Percentiles rank a stretch among this genome's conserved stretches.
Conservation (phyloP, 441 rosid genomes). For the Arabidopsis hybrid region DNA sequence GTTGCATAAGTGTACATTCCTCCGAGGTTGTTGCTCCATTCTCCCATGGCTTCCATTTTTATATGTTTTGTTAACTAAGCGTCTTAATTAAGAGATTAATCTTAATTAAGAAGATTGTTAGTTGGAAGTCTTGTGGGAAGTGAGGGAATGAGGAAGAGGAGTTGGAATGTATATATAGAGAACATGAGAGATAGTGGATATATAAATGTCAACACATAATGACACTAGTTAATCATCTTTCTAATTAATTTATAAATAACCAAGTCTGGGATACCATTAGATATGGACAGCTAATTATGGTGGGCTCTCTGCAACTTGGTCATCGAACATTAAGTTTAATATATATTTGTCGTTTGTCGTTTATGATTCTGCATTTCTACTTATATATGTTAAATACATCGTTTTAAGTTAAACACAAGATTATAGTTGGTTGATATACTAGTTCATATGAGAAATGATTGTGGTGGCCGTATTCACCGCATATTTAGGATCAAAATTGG, state of each 20-base stretch:
- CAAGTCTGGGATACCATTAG: slow-evolving; percentile 37
- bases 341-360: background rate
- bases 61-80: background rate
- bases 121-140: slow-evolving; percentile 29
- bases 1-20: slow-evolving; percentile 49
- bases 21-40: slow-evolving; percentile 63
- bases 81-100: slow-evolving; percentile 26
- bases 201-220: slow-evolving; percentile 24
- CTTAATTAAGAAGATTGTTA: slow-evolving; percentile 25
- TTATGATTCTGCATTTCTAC: slow-evolving; percentile 22
- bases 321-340: slow-evolving; percentile 17
- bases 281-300: slow-evolving; percentile 42
- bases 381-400: background rate
- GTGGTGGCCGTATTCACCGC: no score
- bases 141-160: slow-evolving; percentile 31
- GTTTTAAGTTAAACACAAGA: no score
- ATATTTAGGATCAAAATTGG: no score
- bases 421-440: no score
- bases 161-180: slow-evolving; percentile 32
- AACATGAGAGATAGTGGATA: slow-evolving; percentile 36
- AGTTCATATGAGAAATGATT: no score
- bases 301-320: slow-evolving; percentile 41
- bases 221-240: slow-evolving; percentile 25
- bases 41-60: slow-evolving; percentile 72
- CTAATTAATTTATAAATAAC: slow-evolving; percentile 24